Evolutionary conservation across 2,329 filamentous ascomycete genomes (phyloP).

Genomic region (Colletotrichum sp.): DNA sequence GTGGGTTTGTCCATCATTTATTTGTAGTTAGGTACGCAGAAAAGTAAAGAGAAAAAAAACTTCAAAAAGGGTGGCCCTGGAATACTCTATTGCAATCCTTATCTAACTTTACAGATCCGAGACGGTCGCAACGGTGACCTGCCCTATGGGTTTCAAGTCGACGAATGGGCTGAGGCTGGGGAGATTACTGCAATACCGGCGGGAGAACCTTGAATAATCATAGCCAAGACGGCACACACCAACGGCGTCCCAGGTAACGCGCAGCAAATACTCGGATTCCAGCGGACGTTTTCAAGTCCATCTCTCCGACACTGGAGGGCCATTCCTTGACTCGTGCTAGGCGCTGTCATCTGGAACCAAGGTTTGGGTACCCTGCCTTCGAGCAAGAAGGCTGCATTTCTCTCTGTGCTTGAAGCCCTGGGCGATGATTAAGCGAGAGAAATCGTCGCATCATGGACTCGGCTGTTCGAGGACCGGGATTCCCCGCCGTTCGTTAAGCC

Average conservation of each 20-base stretch:
- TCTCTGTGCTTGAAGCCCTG: background rate
- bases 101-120: background rate
- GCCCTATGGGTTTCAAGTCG: background rate
- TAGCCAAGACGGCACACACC: background rate
- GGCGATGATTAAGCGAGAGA: background rate
- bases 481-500: background rate
- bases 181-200: background rate
- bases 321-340: background rate
- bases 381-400: background rate
- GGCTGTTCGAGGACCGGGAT: background rate
- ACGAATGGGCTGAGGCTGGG: background rate
- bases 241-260: background rate
- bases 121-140: background rate
- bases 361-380: background rate
- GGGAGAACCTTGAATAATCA: background rate
- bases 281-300: background rate
- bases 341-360: background rate
- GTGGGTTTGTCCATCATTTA: background rate
- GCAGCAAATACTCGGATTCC: background rate
- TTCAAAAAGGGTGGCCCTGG: background rate
- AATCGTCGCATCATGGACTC: background rate
- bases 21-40: background rate
- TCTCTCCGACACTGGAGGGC: background rate
- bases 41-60: background rate
- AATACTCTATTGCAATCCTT: background rate